Evolutionary conservation across 148 eudicot species (phyloP).

Genomic region (Nepenthes gracilis): DNA sequence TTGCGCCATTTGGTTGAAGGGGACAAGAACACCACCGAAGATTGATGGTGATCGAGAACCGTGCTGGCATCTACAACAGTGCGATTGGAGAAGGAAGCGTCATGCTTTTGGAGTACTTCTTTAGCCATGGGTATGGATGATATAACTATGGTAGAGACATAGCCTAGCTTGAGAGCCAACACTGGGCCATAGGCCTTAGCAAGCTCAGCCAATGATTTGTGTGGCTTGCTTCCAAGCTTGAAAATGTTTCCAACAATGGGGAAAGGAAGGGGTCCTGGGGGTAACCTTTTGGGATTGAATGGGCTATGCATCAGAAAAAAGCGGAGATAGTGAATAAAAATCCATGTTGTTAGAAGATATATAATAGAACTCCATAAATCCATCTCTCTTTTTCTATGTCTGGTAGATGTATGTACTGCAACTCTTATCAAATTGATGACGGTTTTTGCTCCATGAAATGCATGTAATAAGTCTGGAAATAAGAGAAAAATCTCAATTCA

Average conservation of each 20-base stretch:
- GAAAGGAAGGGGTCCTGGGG: not conserved
- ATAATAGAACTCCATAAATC: no score
- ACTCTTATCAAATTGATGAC: no score
- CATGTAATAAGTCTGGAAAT: no score
- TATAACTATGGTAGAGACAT: slow-evolving; percentile 3
- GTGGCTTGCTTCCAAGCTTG: slow-evolving; percentile 5
- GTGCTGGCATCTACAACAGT: not conserved
- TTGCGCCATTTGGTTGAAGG: slow-evolving; percentile 3
- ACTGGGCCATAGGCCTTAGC: not conserved
- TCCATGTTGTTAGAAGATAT: no score
- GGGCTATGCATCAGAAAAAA: no score
- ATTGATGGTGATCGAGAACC: slow-evolving; percentile 2
- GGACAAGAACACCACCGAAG: slow-evolving; percentile 4
- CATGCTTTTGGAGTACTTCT: slow-evolving; percentile 5
- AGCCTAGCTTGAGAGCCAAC: slow-evolving; percentile 2
- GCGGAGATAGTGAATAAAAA: no score
- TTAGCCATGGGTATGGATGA: slow-evolving; percentile 8
- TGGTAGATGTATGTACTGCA: no score
- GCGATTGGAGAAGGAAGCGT: slow-evolving; percentile 5
- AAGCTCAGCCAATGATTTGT: slow-evolving; percentile 3
- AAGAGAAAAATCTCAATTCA: no score
- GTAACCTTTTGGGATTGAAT: not conserved
- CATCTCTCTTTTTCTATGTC: no score
- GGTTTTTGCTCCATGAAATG: no score
- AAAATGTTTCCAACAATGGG: slow-evolving; percentile 5